Evolutionary conservation across 495 filamentous ascomycete genomes (phyloP), one percentile per base, ranked within the genome.

Genomic region (Tuber microsphaerosporum): DNA sequence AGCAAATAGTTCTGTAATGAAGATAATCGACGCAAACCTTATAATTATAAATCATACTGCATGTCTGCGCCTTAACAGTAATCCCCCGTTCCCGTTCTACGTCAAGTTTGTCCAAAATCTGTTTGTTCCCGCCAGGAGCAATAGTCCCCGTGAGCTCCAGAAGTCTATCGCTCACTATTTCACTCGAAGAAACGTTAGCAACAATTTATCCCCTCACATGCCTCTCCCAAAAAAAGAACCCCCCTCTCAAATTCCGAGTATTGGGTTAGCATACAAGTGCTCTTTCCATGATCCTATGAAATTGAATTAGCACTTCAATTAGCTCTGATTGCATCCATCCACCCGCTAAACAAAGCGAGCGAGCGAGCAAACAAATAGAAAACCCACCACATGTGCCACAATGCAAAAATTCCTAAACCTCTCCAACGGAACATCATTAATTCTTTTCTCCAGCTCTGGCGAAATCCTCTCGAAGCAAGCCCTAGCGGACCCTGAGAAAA

Each of bases 1-100:
- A 72, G 44, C 42, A 76, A 77, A 39, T 37, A 51, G 17, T 10
- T 41, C 20, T 37, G 37, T 34, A 26, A 45, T n/a, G 34, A 69
- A 61, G 26, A 14, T 26, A 41, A 65, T 17, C 31, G 39, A 68
- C 22, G 2, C 45, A 61, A 72, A 80, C 77, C 77, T 80, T 77
- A 83, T 94, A 86, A 48, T 92, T 92, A 84, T 97, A 97, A 65
- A 99, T 88, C 95, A 99, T 99, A 48, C 90, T 94, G 85, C 96
- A 98, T 73, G 95, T 98, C 86, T 99, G 96, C 69, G 95, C 95
- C 86, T 99, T 99, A 83, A 99, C 95, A 3, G 95, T 99, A 81
- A 99, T 99, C 69, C 95, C 95, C 43, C 95, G 89, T 83, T 97
- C 93, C 43, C 96, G 88, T 83, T 99, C 95, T 56, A 98, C 95